phyloP scores from a whole-genome alignment of 2,329 filamentous ascomycete genomes.

The Colletotrichum sp. region DNA sequence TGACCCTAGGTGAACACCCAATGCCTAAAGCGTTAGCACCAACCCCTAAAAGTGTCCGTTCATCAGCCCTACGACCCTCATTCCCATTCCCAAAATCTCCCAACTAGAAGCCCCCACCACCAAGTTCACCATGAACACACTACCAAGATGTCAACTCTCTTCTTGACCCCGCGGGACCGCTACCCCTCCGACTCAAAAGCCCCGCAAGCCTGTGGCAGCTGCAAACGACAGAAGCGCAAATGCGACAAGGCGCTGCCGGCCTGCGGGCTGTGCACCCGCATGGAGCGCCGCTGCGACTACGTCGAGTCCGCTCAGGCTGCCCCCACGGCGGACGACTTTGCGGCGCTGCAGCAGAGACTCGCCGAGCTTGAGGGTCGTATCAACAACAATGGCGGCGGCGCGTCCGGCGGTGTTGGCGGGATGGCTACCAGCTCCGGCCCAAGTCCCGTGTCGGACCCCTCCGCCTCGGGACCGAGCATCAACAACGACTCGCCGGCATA shows the following conservation, averaged over 20 bases:
- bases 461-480: neutral
- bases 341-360: constrained; percentile 39
- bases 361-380: constrained; percentile 42
- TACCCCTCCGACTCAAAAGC: neutral
- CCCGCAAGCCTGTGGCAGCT: constrained; percentile 7
- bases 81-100: neutral
- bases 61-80: neutral
- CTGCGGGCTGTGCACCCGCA: constrained; percentile 51
- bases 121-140: neutral
- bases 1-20: neutral
- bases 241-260: constrained; percentile 55
- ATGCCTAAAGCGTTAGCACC: neutral
- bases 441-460: neutral
- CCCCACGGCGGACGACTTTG: constrained; percentile 44
- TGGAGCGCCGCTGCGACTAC: constrained; percentile 47
- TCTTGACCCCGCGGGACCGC: neutral
- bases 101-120: neutral
- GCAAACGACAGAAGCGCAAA: constrained; percentile 49
- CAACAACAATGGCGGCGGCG: constrained; percentile 12
- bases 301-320: constrained; percentile 33
- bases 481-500: neutral
- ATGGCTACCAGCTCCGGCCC: neutral
- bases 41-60: neutral
- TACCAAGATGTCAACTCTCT: neutral
- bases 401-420: neutral